Conservation (phyloP, 2,329 filamentous ascomycete genomes). For the Grosmannia clavigera region DNA sequence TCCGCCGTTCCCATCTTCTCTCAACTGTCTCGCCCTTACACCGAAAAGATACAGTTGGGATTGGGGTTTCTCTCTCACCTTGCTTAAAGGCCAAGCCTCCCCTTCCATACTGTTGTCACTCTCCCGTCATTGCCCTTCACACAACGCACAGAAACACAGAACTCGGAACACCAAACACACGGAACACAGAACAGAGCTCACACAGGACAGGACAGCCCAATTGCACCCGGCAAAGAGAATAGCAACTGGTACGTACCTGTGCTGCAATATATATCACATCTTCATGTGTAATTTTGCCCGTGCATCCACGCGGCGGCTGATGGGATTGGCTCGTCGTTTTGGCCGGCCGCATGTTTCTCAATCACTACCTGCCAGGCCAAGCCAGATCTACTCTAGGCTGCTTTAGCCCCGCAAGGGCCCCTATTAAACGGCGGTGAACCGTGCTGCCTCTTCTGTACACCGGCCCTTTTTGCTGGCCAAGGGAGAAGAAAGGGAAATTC, state of each 20-base stretch:
- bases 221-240: background rate
- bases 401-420: background rate
- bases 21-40: no score
- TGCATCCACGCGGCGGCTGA: background rate
- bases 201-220: background rate
- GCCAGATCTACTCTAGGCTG: background rate
- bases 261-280: background rate
- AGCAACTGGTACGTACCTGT: background rate
- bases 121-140: no score
- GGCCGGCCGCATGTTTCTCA: background rate
- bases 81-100: no score
- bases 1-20: no score
- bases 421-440: conserved; percentile 4
- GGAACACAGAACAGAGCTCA: no score
- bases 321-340: background rate
- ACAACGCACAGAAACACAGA: no score
- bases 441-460: background rate
- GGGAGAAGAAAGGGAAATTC: background rate
- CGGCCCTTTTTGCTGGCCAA: background rate
- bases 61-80: no score
- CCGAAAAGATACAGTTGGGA: no score
- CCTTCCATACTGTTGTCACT: no score
- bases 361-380: background rate
- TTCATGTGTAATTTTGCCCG: background rate
- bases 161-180: no score